Percentiles rank a stretch among this genome's conserved stretches.
phyloP scores from a whole-genome alignment of 495 filamentous ascomycete species.

The Darksidea phi region DNA sequence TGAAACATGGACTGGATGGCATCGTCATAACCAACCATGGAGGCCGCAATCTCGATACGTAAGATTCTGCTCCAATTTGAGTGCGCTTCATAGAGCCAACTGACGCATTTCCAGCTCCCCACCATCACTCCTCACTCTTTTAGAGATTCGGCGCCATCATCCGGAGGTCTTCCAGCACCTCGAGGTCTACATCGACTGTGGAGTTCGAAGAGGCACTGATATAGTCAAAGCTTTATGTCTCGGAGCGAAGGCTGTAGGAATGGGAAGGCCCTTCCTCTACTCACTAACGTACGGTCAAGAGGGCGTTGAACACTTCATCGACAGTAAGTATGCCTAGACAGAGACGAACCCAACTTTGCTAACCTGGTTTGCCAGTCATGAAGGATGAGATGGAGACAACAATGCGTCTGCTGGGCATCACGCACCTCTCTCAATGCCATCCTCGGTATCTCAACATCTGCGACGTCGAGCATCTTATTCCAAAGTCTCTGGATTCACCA shows the following conservation, averaged over 20 bases:
- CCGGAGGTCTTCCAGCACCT: slow-evolving; percentile 19
- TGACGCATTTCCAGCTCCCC: slow-evolving; percentile 2
- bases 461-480: slow-evolving; percentile 17
- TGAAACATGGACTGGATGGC: slow-evolving; percentile 78
- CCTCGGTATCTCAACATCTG: slow-evolving; percentile 19
- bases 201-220: slow-evolving; percentile 83
- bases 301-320: slow-evolving; percentile 22
- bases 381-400: slow-evolving; percentile 26
- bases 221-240: slow-evolving; percentile 93
- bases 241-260: slow-evolving; percentile 88
- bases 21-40: slow-evolving; percentile 97
- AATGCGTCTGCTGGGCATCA: slow-evolving; percentile 25
- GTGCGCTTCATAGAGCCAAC: neutral
- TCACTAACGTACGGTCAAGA: slow-evolving; percentile 16
- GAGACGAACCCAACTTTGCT: neutral
- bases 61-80: neutral
- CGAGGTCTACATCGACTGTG: slow-evolving; percentile 72
- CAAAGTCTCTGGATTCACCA: neutral
- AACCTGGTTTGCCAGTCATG: slow-evolving; percentile 1
- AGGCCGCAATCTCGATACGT: slow-evolving; percentile 80
- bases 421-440: slow-evolving; percentile 18
- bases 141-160: slow-evolving; percentile 8
- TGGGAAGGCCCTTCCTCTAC: slow-evolving; percentile 89
- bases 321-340: slow-evolving; percentile 9
- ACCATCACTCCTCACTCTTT: slow-evolving; percentile 7